phyloP scores from a whole-genome alignment of 768 basidiomycete species.

The Podaxis rugospora region DNA sequence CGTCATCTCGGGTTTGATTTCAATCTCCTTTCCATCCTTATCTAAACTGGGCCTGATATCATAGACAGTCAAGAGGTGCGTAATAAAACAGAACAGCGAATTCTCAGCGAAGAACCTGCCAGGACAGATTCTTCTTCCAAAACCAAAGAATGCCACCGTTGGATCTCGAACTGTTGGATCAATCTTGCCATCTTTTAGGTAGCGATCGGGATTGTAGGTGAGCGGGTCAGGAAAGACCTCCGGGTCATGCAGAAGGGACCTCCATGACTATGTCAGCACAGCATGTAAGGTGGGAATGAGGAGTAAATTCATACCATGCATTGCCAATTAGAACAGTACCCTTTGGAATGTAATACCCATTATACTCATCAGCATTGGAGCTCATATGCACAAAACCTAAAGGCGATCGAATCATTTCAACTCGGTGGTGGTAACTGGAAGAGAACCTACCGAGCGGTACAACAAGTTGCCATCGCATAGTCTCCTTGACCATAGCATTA shows the following conservation, averaged over 20 bases:
- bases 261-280: not conserved
- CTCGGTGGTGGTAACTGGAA: not conserved
- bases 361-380: not conserved
- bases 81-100: conserved; percentile 17
- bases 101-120: conserved; percentile 21
- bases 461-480: conserved; percentile 19
- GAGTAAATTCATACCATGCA: not conserved
- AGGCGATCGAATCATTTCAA: not conserved
- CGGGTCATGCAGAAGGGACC: conserved; percentile 19
- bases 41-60: conserved; percentile 20
- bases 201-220: conserved; percentile 28
- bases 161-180: conserved; percentile 21
- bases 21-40: conserved; percentile 16
- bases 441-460: conserved; percentile 19
- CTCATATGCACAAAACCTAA: not conserved
- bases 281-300: not conserved
- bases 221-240: conserved; percentile 16
- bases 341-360: not conserved
- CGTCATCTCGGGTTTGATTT: conserved; percentile 17
- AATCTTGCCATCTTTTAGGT: conserved; percentile 20
- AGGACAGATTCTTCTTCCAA: conserved; percentile 25
- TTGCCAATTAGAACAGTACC: not conserved
- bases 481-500: conserved; percentile 21
- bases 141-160: conserved; percentile 25
- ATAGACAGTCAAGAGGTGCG: conserved; percentile 20